Conservation (phyloP, 768 basidiomycete species). For the Boletus bicolor region DNA sequence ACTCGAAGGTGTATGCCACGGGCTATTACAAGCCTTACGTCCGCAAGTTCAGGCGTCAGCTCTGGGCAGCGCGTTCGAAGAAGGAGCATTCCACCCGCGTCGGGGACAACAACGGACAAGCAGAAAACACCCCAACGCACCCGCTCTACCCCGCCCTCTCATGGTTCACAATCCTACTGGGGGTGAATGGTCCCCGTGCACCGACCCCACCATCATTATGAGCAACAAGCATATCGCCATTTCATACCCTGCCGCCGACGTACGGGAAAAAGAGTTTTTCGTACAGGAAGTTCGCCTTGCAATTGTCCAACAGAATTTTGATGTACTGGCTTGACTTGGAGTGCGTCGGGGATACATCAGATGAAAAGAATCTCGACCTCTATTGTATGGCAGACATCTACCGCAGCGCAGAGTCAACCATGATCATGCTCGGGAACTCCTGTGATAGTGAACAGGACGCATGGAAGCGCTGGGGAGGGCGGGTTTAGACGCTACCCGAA, state of each 20-base stretch:
- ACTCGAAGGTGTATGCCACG: background rate
- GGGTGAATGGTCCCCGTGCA: conserved; percentile 6
- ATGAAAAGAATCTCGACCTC: conserved; percentile 16
- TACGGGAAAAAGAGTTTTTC: conserved; percentile 6
- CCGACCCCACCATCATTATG: background rate
- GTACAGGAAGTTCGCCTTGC: conserved; percentile 5
- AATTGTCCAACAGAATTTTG: background rate
- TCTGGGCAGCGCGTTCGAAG: conserved; percentile 22
- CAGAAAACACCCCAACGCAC: conserved; percentile 4
- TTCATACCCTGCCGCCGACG: conserved; percentile 12
- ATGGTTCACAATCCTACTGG: background rate
- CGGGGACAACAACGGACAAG: background rate
- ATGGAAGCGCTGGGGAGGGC: conserved; percentile 14
- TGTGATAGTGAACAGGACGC: background rate
- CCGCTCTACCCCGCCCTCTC: conserved; percentile 13
- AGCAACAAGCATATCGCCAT: conserved; percentile 13
- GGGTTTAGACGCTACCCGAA: conserved; percentile 19
- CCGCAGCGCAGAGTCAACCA: conserved; percentile 10
- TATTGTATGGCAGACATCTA: conserved; percentile 22
- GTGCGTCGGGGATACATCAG: conserved; percentile 10
- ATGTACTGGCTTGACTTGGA: conserved; percentile 23
- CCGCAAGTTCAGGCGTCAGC: conserved; percentile 9
- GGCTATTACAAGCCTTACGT: conserved; percentile 1
- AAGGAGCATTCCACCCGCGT: conserved; percentile 15
- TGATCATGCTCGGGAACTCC: conserved; percentile 7